Evolutionary conservation across 2,329 filamentous ascomycete species (phyloP).

Genomic region (Blumeria graminis): DNA sequence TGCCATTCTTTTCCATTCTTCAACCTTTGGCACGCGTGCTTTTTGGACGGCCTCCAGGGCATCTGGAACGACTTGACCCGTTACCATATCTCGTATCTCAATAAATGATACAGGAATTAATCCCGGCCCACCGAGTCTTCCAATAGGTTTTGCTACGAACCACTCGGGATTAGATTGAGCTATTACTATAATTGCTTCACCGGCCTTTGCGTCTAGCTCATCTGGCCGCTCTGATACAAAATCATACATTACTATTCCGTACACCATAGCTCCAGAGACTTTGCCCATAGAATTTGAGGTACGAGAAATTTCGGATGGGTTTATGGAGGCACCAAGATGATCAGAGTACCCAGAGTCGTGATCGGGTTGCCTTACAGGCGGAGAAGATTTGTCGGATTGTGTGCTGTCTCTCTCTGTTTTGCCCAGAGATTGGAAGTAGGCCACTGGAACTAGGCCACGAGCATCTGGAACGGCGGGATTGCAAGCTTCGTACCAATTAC

Average conservation of each 20-base stretch:
- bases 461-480: slow-evolving; percentile 75
- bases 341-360: slow-evolving; percentile 86
- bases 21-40: slow-evolving; percentile 79
- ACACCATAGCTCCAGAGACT: slow-evolving; percentile 69
- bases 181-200: slow-evolving; percentile 94
- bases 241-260: slow-evolving; percentile 91
- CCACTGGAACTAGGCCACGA: slow-evolving; percentile 75
- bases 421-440: slow-evolving; percentile 78
- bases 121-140: slow-evolving; percentile 78
- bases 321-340: slow-evolving; percentile 13
- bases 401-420: slow-evolving; percentile 80
- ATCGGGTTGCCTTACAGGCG: slow-evolving; percentile 35
- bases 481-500: slow-evolving; percentile 95
- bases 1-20: slow-evolving; percentile 99
- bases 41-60: slow-evolving; percentile 64
- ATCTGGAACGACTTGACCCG: slow-evolving; percentile 59
- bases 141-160: slow-evolving; percentile 99
- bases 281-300: slow-evolving; percentile 22
- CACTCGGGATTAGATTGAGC: slow-evolving; percentile 96
- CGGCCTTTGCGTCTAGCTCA: slow-evolving; percentile 81
- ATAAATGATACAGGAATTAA: slow-evolving; percentile 93
- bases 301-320: slow-evolving; percentile 16
- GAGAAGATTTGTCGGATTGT: slow-evolving; percentile 32
- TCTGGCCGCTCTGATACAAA: slow-evolving; percentile 90
- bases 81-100: slow-evolving; percentile 83